Evolutionary conservation across 495 filamentous ascomycete genomes (phyloP).

Genomic region (Podospora pseudoanserina): DNA sequence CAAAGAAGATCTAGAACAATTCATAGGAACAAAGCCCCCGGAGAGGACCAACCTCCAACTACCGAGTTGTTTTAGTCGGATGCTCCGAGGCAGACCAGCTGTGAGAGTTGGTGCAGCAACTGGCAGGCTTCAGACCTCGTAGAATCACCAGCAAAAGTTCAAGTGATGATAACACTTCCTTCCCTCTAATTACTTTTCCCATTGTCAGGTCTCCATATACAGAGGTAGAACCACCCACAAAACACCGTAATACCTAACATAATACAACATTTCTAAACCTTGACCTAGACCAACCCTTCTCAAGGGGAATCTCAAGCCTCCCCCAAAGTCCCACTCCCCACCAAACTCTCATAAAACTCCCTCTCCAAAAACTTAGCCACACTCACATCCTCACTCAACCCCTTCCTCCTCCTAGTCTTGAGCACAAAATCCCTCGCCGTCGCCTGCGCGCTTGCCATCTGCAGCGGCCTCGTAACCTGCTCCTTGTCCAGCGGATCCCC

Average conservation of each 20-base stretch:
- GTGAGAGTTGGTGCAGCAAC: too few relatives aligned
- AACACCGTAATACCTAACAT: background rate
- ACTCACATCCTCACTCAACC: conserved; percentile 89
- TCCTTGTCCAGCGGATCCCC: conserved; percentile 92
- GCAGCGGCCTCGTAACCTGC: conserved; percentile 73
- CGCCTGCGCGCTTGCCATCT: conserved; percentile 79
- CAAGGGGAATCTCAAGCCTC: conserved; percentile 22
- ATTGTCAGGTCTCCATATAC: background rate
- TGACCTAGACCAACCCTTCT: background rate
- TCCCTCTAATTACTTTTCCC: background rate
- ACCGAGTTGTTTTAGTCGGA: too few relatives aligned
- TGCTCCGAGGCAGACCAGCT: too few relatives aligned
- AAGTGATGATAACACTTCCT: too few relatives aligned
- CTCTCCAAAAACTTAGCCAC: conserved; percentile 95
- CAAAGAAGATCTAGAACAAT: background rate
- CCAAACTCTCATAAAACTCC: conserved; percentile 82
- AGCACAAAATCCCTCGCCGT: conserved; percentile 94
- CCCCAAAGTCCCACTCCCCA: conserved; percentile 81
- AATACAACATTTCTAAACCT: background rate
- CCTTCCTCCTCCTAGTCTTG: conserved; percentile 91
- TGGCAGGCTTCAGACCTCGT: too few relatives aligned
- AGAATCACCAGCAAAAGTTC: too few relatives aligned
- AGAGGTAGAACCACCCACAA: background rate
- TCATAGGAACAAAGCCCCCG: background rate
- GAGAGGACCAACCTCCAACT: background rate